These are phyloP conservation scores for Mrakia gelida DNA, from an alignment of 768 basidiomycete genomes.

Conservation along the genomic window DNA sequence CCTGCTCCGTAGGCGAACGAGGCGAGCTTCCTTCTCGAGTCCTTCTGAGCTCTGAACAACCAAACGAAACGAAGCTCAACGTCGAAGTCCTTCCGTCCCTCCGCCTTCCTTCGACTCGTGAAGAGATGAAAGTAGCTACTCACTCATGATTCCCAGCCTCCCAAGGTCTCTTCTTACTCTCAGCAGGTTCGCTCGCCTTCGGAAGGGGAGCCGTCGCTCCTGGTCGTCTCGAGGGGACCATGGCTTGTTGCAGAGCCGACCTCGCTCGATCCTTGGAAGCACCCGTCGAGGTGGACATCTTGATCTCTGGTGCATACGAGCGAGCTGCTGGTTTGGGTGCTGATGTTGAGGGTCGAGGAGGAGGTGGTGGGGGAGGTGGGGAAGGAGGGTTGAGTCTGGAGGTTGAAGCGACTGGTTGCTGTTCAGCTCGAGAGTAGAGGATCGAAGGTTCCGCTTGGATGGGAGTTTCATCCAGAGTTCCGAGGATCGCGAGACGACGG, in stretches of 20 bases:
- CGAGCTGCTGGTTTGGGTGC: background rate
- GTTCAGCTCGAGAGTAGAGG: background rate
- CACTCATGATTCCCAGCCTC: conserved; percentile 5
- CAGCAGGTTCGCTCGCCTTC: background rate
- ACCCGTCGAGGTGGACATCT: background rate
- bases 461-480: background rate
- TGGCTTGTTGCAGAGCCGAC: background rate
- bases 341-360: background rate
- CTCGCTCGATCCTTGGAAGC: background rate
- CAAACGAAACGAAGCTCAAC: no score
- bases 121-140: no score
- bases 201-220: background rate
- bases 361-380: background rate
- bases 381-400: background rate
- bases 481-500: conserved; percentile 3
- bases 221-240: background rate
- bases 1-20: background rate
- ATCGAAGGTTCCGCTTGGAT: background rate
- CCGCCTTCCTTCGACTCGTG: background rate
- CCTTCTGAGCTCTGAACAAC: conserved; percentile 1
- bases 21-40: conserved; percentile 5
- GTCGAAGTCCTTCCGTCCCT: background rate
- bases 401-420: conserved; percentile 3
- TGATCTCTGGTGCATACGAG: background rate
- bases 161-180: conserved; percentile 16